Evolutionary conservation across 2,329 filamentous ascomycete species (phyloP), one percentile per base, ranked within the genome.

Genomic region (Scytalidium sp.): DNA sequence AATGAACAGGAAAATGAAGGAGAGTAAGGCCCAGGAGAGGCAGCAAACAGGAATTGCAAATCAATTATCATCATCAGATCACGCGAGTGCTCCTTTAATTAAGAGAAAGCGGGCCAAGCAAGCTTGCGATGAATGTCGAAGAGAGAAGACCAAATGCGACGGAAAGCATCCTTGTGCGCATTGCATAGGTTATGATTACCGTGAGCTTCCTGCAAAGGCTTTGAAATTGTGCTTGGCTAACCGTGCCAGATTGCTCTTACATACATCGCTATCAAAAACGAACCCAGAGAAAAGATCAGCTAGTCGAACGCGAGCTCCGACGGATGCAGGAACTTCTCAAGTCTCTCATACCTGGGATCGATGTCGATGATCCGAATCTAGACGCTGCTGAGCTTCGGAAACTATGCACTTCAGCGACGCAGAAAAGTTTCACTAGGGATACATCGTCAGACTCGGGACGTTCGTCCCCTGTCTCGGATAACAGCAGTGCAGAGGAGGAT

Each of bases 311-410:
- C 7, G 13, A 83, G 56, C 67, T 87, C 52, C 82, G 85, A 60
- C 83, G 83, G 56, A 81, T 83, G 20, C 83, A 87, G 66, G 75
- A 80, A 4, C 67, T 87, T 11, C 67, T 88, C 41, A 76, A 77
- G 55, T 73, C 78, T 27, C 71, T 87, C 17, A 73, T 85, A 19
- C 84, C 84, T 1, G 80, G 83, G 55, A 68, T 86, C 49, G 80
- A 87, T 60, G 72, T 96, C 43, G 84, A 88, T 58, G 90, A 96
- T 65, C 87, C 90, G 8, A 85, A 81, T 51, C 82, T 96, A 55
- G 90, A 96, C 63, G 81, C 85, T 25, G 79, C 82, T 49, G 81
- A 90, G 13, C 81, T 88, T 58, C 86, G 88, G 61, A 45, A 45
- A 39, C 23, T 47, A 19, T 6, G 25, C 43, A 10, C 43, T 7